A percentile compares a stretch with the other conserved stretches of the same genome.
Evolutionary conservation across 768 basidiomycete genomes (phyloP).

Genomic region (Agaricus blazei): DNA sequence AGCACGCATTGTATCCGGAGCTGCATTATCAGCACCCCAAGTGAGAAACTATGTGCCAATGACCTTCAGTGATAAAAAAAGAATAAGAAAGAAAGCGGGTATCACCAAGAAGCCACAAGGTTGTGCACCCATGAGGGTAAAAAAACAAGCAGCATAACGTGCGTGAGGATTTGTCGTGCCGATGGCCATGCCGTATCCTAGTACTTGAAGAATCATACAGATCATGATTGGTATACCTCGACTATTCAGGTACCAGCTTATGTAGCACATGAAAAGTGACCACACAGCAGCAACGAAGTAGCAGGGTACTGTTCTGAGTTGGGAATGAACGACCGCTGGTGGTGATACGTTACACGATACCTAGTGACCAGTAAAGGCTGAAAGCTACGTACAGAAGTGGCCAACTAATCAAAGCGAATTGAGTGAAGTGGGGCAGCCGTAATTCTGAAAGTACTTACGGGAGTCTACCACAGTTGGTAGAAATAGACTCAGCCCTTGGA

Average conservation of each 20-base stretch:
- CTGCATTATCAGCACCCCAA: constrained; percentile 46
- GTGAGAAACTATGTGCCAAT: constrained; percentile 25
- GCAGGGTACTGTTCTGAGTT: constrained; percentile 45
- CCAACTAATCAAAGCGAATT: constrained; percentile 21
- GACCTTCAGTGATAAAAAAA: neutral
- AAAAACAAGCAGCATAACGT: constrained; percentile 43
- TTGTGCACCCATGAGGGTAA: constrained; percentile 33
- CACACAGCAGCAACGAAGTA: constrained; percentile 38
- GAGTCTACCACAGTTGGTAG: constrained; percentile 41
- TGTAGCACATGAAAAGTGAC: constrained; percentile 29
- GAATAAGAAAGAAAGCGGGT: neutral
- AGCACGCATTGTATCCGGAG: constrained; percentile 43
- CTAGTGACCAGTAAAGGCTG: no score
- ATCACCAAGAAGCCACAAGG: constrained; percentile 31
- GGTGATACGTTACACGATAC: neutral
- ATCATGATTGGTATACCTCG: constrained; percentile 29
- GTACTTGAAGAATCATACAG: constrained; percentile 32
- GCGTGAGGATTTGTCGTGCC: constrained; percentile 37
- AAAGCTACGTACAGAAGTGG: constrained; percentile 27
- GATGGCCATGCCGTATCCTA: constrained; percentile 39
- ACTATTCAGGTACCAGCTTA: constrained; percentile 30
- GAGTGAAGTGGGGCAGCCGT: neutral
- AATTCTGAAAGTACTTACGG: constrained; percentile 23
- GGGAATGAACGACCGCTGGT: constrained; percentile 37
- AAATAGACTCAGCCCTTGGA: constrained; percentile 40